These are phyloP conservation scores for Nicotiana undulata DNA, from an alignment of 257 asterid species.

Conservation along the genomic window DNA sequence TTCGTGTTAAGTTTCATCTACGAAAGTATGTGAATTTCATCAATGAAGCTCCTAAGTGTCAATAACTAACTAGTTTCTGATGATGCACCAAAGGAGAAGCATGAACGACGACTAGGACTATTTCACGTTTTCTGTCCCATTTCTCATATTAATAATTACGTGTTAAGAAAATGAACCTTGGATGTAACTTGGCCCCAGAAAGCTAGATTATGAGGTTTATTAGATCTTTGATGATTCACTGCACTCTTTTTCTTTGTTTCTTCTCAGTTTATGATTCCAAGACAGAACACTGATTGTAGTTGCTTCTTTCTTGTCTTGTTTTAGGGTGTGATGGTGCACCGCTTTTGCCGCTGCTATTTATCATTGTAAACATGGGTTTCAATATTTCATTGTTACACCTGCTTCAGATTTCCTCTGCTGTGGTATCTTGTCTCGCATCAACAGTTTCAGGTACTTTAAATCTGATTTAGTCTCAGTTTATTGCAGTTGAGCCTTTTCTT, in stretches of 20 bases:
- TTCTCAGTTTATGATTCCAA: neutral
- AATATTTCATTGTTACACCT: conserved; percentile 80
- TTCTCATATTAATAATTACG: neutral
- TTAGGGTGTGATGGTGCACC: conserved; percentile 96
- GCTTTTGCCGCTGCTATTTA: conserved; percentile 68
- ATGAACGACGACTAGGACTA: neutral
- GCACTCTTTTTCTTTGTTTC: neutral
- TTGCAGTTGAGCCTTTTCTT: neutral
- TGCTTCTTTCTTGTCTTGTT: neutral
- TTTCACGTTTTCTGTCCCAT: neutral
- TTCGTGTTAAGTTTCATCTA: neutral
- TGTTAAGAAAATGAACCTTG: neutral
- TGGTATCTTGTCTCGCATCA: conserved; percentile 92
- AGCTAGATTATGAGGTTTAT: neutral
- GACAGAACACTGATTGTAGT: neutral
- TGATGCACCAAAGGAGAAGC: neutral
- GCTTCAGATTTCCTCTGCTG: conserved; percentile 92
- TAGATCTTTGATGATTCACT: too few species aligned
- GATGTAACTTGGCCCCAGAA: neutral
- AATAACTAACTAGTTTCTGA: neutral
- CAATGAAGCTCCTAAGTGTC: neutral
- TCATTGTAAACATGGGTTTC: conserved; percentile 81
- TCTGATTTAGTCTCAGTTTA: neutral
- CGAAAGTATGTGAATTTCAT: neutral
- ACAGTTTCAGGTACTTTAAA: conserved; percentile 71